phyloP scores from a whole-genome alignment of 306 rosid species.

The Sicyos edulis region DNA sequence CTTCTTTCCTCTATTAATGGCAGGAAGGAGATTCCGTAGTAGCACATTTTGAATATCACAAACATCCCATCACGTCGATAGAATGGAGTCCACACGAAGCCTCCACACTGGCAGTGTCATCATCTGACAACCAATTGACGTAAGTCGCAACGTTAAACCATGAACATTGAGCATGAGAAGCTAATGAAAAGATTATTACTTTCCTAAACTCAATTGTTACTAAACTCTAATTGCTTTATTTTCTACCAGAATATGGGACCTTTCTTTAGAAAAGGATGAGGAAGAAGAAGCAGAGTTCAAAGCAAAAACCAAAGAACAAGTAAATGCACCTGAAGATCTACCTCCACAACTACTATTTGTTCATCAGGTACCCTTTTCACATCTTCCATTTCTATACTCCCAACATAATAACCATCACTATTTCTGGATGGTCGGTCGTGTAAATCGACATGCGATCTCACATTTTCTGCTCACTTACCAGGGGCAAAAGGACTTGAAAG shows the following conservation, averaged over 20 bases:
- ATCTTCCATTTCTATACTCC: background rate
- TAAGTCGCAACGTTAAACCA: slow-evolving; percentile 31
- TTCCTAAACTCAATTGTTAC: background rate
- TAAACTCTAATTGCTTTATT: background rate
- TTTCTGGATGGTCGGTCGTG: background rate
- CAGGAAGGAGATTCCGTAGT: slow-evolving; percentile 78
- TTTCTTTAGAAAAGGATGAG: slow-evolving; percentile 82
- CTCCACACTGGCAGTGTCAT: slow-evolving; percentile 80
- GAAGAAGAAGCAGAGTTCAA: slow-evolving; percentile 94
- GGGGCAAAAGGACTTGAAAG: slow-evolving; percentile 94
- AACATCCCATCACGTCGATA: slow-evolving; percentile 79
- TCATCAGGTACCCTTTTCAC: slow-evolving; percentile 57
- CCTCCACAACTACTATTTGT: slow-evolving; percentile 95
- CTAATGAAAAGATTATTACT: background rate
- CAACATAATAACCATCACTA: background rate
- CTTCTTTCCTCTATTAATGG: background rate
- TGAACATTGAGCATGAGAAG: slow-evolving; percentile 2
- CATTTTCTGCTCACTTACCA: slow-evolving; percentile 25
- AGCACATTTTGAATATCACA: slow-evolving; percentile 85
- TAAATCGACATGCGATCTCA: background rate
- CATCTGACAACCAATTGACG: slow-evolving; percentile 95
- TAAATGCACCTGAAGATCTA: slow-evolving; percentile 75
- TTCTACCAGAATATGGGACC: slow-evolving; percentile 87
- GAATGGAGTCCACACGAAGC: slow-evolving; percentile 97
- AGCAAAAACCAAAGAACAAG: slow-evolving; percentile 70